Evolutionary conservation across 768 basidiomycete species (phyloP), one percentile per base, ranked within the genome.

Genomic region (Termitomyces titanicus): DNA sequence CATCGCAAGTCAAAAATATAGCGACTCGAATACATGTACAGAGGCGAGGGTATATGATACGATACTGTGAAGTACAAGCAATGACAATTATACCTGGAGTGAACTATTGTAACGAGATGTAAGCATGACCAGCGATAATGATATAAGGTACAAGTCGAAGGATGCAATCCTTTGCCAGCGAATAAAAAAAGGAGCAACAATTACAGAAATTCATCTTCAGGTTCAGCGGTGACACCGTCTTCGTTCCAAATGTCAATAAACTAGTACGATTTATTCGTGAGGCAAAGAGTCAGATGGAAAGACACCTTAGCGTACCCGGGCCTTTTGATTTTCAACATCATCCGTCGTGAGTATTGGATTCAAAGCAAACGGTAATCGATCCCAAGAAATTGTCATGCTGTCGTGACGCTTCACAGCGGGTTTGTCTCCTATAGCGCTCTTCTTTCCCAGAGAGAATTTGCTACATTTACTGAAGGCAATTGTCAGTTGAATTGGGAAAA

Each of bases 371-470:
- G 87, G 85, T 48, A 95, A 70, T 17, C 89, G 79, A 24, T 84
- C 81, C 87, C 92, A 92, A 27, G 80, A 77, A 37, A 93, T 80
- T 3, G 80, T 79, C 6, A 81, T 79, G 38, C 75, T 71, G 2
- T 85, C 82, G 60, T 85, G 74, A 25, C 83, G 82, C 61, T 82
- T 84, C 2, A 74, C 68, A 5, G 86, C 90, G 13, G 89, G 79
- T 64, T 86, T 90, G 69, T 99, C 96, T 1, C 95, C 95, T 3
- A 88, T 68, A 0, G 91, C 84, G 51, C 85, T 92, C 72, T 98
- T 98, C 79, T 98, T 98, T 18, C 89, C 89, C 5, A 85, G 70
- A 4, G 85, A 79, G 66, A 90, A 97, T 70, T 94, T 98, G 44
- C 80, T 77, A 61, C 94, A 94, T 89, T 97, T 98, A 42, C 94